A percentile compares a stretch with the other conserved stretches of the same genome.
Conservation (phyloP, 2,329 filamentous ascomycete genomes). For the Xylariaceae sp. region DNA sequence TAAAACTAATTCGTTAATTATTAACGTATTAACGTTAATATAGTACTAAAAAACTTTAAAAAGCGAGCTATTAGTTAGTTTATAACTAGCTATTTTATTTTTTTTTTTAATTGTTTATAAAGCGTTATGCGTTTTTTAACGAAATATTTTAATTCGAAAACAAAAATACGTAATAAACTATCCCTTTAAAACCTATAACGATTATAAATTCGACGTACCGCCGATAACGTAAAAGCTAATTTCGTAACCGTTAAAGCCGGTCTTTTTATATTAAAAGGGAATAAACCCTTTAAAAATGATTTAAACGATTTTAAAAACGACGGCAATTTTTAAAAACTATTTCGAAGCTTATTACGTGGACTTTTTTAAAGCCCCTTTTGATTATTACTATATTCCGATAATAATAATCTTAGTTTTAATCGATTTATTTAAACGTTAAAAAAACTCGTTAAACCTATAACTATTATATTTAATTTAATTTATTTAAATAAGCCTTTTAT, state of each 20-base stretch:
- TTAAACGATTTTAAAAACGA: neutral
- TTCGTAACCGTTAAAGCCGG: neutral
- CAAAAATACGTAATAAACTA: neutral
- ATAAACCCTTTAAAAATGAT: neutral
- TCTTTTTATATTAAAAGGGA: neutral
- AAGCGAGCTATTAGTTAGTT: too few species aligned
- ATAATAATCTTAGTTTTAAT: neutral
- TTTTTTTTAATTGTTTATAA: too few species aligned
- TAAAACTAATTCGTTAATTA: too few species aligned
- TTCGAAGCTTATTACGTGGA: neutral
- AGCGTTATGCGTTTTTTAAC: too few species aligned
- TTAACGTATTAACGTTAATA: too few species aligned
- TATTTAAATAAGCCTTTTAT: neutral
- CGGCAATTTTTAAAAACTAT: neutral
- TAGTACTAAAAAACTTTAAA: too few species aligned
- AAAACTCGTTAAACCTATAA: neutral
- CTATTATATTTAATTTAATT: neutral
- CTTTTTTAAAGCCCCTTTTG: neutral
- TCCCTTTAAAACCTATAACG: neutral
- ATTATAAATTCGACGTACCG: neutral
- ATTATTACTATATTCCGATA: neutral
- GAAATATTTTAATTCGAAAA: neutral
- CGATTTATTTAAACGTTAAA: neutral
- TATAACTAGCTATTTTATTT: too few species aligned
- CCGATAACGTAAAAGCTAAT: neutral